Evolutionary conservation across 192 early-diverging fungal genomes (phyloP), one percentile per base, ranked within the genome.

Genomic region (Entomortierella parvispora): DNA sequence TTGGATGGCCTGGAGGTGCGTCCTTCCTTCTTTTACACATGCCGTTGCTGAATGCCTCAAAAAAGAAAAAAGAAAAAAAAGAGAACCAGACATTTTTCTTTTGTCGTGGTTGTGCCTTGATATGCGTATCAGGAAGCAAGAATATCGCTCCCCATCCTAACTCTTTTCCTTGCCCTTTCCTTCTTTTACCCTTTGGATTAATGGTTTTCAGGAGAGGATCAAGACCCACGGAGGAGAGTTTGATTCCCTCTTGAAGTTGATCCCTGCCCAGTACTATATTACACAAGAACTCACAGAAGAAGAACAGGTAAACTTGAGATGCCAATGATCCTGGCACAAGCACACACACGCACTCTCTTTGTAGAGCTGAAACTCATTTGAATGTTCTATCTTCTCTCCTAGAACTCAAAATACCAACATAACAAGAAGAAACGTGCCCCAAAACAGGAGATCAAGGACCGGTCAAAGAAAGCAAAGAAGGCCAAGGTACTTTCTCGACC

Each of bases 181-280:
- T 17, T 8, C 48, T 26, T 11, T 18, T 4, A 46, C 44, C 33
- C n/a, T 42, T 52, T 54, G n/a, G n/a, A 4, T 29, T 4, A 26
- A 29, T 10, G 28, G 12, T 8, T 25, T 59, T 66, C 72, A 89
- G 84, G 86, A 82, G 31, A 90, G 93, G 57, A 82, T 96, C 32
- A 70, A 72, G 60, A 65, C 72, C 23, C 88, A 94, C 65, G 86
- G 86, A 15, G 76, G 85, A 54, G 83, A 84, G 33, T 93, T 96
- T 62, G 92, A 96, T 68, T 83, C 79, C 29, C 82, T 96, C 43
- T 82, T 96, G 40, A 85, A 92, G 48, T 84, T 93, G 63, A 94
- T 96, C 76, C 95, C 95, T 32, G 88, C 92, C 51, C 90, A 92
- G 80, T 91, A 89, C 69, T 96, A 96, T 77, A 82, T 95, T 23